These are phyloP conservation scores for Lophiostoma macrostomum DNA, from an alignment of 495 filamentous ascomycete genomes.

Conservation along the genomic window DNA sequence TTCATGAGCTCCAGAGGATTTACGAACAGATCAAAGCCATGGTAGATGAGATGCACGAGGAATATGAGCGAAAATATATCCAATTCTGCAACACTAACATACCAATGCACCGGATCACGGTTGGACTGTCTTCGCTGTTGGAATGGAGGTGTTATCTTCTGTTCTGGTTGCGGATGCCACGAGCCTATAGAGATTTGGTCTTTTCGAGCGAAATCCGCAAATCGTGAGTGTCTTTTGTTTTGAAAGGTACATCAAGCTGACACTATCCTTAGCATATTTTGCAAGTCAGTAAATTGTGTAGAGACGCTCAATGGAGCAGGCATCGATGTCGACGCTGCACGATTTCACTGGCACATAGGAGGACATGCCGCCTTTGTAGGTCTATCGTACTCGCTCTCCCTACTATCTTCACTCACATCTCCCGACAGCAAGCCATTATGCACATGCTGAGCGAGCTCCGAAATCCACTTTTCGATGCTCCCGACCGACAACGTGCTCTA, in stretches of 20 bases:
- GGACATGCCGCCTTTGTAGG: constrained; percentile 4
- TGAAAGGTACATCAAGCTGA: not conserved
- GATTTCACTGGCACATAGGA: constrained; percentile 30
- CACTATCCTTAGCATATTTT: constrained; percentile 20
- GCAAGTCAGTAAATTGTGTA: constrained; percentile 23
- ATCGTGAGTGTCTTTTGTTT: constrained; percentile 16
- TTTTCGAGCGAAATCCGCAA: constrained; percentile 29
- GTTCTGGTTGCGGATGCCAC: constrained; percentile 33
- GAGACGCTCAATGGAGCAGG: constrained; percentile 22
- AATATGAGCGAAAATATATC: constrained; percentile 20
- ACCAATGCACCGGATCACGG: constrained; percentile 15
- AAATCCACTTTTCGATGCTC: constrained; percentile 26
- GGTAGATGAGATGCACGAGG: constrained; percentile 28
- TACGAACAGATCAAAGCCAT: constrained; percentile 31
- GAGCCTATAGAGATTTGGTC: constrained; percentile 28
- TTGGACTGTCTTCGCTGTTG: constrained; percentile 24
- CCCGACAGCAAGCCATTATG: constrained; percentile 32
- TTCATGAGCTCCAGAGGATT: constrained; percentile 20
- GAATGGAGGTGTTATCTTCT: constrained; percentile 32
- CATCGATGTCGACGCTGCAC: constrained; percentile 25
- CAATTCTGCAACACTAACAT: constrained; percentile 18
- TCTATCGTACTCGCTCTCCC: not conserved
- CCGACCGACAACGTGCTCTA: constrained; percentile 28
- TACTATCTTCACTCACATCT: constrained; percentile 14
- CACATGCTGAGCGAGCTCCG: constrained; percentile 31